Conservation (phyloP, 2,329 filamentous ascomycete species). For the Fusarium decemcellulare region DNA sequence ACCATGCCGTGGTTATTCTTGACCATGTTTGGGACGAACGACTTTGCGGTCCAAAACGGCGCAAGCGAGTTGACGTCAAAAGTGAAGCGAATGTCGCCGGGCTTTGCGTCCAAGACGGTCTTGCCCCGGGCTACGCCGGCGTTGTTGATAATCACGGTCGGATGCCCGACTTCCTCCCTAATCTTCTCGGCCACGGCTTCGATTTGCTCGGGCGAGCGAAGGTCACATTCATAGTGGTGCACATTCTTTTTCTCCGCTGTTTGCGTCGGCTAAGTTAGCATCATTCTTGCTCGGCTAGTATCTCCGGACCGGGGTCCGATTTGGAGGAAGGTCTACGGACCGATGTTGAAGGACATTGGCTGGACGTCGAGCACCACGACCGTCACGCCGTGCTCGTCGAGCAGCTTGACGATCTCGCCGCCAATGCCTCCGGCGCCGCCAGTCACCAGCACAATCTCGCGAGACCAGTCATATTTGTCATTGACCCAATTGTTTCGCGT, state of each 20-base stretch:
- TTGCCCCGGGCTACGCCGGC: constrained; percentile 75
- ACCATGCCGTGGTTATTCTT: constrained; percentile 78
- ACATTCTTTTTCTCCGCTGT: constrained; percentile 67
- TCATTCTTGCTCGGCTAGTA: constrained; percentile 4
- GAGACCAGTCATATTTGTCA: constrained; percentile 73
- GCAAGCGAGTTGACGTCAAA: constrained; percentile 80
- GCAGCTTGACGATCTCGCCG: constrained; percentile 71
- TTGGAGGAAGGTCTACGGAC: constrained; percentile 51
- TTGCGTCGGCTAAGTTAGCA: constrained; percentile 19
- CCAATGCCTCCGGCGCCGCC: constrained; percentile 84
- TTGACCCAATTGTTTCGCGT: constrained; percentile 54
- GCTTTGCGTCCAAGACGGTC: constrained; percentile 70
- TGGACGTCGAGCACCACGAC: constrained; percentile 82
- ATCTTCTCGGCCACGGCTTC: constrained; percentile 66
- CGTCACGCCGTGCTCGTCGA: constrained; percentile 76
- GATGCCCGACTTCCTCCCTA: constrained; percentile 70
- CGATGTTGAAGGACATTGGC: constrained; percentile 66
- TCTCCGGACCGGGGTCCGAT: constrained; percentile 6
- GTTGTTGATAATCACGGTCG: constrained; percentile 81
- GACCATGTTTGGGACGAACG: constrained; percentile 78
- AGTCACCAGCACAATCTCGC: constrained; percentile 80
- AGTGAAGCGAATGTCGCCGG: constrained; percentile 73
- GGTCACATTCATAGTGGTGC: constrained; percentile 79
- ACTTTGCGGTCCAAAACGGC: constrained; percentile 76
- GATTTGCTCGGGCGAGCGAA: constrained; percentile 71